Evolutionary conservation across 2,329 filamentous ascomycete genomes (phyloP), one percentile per base, ranked within the genome.

Genomic region (Ceratocystis cubensis): DNA sequence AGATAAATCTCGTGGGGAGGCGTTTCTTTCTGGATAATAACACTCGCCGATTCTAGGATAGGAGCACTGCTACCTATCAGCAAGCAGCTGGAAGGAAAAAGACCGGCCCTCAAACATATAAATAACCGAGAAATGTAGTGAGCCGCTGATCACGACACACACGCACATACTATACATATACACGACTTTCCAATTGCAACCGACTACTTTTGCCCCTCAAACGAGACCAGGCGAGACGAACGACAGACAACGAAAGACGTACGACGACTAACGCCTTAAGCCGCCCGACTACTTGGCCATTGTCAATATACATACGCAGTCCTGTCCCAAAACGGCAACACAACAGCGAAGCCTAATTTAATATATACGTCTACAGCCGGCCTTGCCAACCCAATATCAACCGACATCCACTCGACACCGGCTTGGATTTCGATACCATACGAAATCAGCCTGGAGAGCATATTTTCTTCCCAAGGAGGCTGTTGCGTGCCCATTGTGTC

Each of bases 71-170:
- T 41, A 15, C 13, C 37, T 15, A 15, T 41, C 37, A 41, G 37
- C 37, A 41, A 41, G 37, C 37, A 41, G 13, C 37, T 13, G 37
- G 37, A 53, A 53, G 20, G 20, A 28, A 22, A 20, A 50, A 20
- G 17, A 50, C 48, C 48, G 25, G 17, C 48, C 22, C 20, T 25
- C 48, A 25, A 25, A 53, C 20, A 53, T 3, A 53, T 22, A 53
- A 53, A 53, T 53, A 28, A 53, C 48, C 22, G 22, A 53, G 48
- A 53, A 22, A 53, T 53, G 48, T 53, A 53, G 48, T 53, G 48
- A 53, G 48, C 48, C 48, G 48, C 13, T 53, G 48, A 53, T 28
- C 48, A 53, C 48, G 22, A 53, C 48, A 53, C 48, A 53, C 48
- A 53, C 48, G 48, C 48, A 50, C 48, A 22, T 13, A 50, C 17